Percentiles rank a stretch among this genome's conserved stretches.
Conservation (phyloP, 2,329 filamentous ascomycete species). For the Colletotrichum horii region DNA sequence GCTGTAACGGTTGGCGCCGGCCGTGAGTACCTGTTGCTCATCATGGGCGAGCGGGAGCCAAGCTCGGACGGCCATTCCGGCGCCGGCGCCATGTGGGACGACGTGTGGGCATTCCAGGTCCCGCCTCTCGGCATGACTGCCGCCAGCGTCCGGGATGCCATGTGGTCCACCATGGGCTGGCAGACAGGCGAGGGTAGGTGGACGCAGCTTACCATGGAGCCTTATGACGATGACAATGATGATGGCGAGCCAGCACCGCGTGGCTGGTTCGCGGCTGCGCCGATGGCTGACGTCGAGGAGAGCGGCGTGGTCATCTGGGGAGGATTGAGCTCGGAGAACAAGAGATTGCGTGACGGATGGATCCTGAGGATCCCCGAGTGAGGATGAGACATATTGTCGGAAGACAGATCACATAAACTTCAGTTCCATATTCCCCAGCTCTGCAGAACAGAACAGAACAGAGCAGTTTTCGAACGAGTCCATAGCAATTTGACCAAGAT, state of each 20-base stretch:
- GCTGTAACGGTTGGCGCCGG: conserved; percentile 64
- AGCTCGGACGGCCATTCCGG: conserved; percentile 53
- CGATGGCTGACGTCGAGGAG: conserved; percentile 64
- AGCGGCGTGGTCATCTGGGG: conserved; percentile 66
- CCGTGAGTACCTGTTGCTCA: conserved; percentile 66
- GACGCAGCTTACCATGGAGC: conserved; percentile 51
- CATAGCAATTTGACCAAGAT: not conserved
- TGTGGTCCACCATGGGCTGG: conserved; percentile 56
- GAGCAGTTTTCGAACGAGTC: not conserved
- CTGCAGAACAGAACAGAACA: not conserved
- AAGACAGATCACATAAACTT: not conserved
- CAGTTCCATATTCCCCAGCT: not conserved
- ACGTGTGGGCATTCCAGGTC: conserved; percentile 70
- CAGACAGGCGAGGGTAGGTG: conserved; percentile 65
- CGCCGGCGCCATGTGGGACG: conserved; percentile 60
- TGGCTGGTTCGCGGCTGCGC: conserved; percentile 63
- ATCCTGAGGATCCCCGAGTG: conserved; percentile 57
- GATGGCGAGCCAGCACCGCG: conserved; percentile 55
- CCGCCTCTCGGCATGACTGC: conserved; percentile 59
- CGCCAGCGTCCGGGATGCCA: conserved; percentile 61
- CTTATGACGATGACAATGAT: conserved; percentile 54
- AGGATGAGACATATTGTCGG: not conserved
- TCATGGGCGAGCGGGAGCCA: conserved; percentile 62
- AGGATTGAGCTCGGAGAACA: conserved; percentile 57
- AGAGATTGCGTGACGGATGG: conserved; percentile 66